These are phyloP conservation scores for Cicer pinnatifidum DNA, from an alignment of 306 rosid genomes.

Conservation along the genomic window DNA sequence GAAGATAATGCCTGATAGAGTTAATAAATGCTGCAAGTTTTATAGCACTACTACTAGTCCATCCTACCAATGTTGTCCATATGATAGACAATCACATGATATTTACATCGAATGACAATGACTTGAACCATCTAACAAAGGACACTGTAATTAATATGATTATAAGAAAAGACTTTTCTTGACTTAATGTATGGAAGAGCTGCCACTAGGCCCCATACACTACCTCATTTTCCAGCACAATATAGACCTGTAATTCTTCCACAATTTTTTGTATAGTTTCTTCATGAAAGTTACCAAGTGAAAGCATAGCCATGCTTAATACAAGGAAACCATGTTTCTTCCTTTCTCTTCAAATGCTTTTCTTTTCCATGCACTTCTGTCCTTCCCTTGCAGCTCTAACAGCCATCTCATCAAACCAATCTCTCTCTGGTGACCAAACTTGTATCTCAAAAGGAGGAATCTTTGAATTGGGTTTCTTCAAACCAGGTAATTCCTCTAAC, in stretches of 20 bases:
- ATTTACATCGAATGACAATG: neutral
- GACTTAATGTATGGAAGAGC: neutral
- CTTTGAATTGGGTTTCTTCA: constrained; percentile 64
- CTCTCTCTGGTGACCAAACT: constrained; percentile 62
- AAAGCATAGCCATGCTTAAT: constrained; percentile 38
- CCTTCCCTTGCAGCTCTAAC: constrained; percentile 48
- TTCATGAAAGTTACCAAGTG: neutral
- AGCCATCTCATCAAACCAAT: constrained; percentile 48
- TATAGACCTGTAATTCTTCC: neutral
- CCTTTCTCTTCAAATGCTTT: constrained; percentile 40
- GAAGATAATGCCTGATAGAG: neutral
- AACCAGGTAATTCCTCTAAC: constrained; percentile 54
- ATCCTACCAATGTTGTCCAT: neutral
- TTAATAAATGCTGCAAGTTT: constrained; percentile 4
- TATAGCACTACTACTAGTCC: neutral
- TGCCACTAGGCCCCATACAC: neutral
- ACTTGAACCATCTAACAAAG: constrained; percentile 10
- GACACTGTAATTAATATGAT: neutral
- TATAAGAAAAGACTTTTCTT: neutral
- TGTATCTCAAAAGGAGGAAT: constrained; percentile 46
- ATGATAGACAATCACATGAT: neutral
- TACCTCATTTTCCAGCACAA: neutral
- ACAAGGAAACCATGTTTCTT: constrained; percentile 39
- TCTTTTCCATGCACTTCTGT: constrained; percentile 23
- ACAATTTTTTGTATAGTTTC: neutral